These are phyloP conservation scores for Strigomonas culicis DNA, from an alignment of 208 protist species.

Conservation along the genomic window DNA sequence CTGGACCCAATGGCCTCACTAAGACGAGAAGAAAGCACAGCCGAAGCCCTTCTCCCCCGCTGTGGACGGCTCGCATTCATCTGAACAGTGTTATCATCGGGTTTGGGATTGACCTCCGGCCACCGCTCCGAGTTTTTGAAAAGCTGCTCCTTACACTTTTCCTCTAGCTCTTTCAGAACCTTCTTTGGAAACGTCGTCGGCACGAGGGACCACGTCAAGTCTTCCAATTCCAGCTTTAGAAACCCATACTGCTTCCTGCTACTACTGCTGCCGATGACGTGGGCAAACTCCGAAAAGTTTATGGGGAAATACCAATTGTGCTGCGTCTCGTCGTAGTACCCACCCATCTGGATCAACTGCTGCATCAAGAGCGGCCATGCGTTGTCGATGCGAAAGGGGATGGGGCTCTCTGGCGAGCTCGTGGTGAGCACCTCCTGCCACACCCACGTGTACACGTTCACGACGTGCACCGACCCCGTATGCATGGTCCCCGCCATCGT, in stretches of 20 bases:
- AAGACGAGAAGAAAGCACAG: not conserved
- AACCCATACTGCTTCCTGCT: conserved; percentile 44
- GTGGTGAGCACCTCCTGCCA: conserved; percentile 69
- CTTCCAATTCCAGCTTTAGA: conserved; percentile 52
- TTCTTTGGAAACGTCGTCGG: conserved; percentile 49
- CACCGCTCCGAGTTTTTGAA: too few species aligned
- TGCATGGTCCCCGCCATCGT: not conserved
- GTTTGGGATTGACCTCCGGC: not conserved
- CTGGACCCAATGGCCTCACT: not conserved
- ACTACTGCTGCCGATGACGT: not conserved
- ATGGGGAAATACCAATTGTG: conserved; percentile 78
- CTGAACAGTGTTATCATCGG: not conserved
- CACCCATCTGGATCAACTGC: conserved; percentile 51
- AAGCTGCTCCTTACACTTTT: conserved; percentile 15
- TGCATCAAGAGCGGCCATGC: conserved; percentile 65
- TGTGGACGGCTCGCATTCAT: not conserved
- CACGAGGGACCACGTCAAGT: conserved; percentile 80
- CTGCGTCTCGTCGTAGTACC: conserved; percentile 54
- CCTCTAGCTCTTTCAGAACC: conserved; percentile 28
- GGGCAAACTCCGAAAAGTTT: conserved; percentile 22
- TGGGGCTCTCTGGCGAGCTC: conserved; percentile 62
- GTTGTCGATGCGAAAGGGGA: conserved; percentile 68
- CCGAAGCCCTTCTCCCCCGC: not conserved
- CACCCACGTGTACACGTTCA: conserved; percentile 61
- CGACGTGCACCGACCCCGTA: conserved; percentile 39